phyloP scores from a whole-genome alignment of 768 basidiomycete species.

The Pleurotus ostreatus region DNA sequence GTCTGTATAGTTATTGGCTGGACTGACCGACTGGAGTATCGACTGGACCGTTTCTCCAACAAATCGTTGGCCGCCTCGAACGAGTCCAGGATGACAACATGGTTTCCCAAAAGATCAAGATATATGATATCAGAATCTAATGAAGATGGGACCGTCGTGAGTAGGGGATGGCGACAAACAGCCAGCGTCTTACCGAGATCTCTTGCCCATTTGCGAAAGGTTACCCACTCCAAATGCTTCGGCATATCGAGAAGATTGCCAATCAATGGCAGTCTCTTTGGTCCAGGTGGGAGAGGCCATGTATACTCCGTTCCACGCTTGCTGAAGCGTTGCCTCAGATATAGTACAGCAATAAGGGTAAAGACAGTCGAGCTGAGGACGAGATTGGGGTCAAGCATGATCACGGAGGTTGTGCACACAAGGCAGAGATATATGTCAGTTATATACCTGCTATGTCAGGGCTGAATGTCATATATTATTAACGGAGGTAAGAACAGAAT shows the following conservation, averaged over 20 bases:
- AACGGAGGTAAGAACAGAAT: too few species aligned
- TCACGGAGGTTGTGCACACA: background rate
- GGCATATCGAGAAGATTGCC: conserved; percentile 23
- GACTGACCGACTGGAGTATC: conserved; percentile 8
- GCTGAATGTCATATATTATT: too few species aligned
- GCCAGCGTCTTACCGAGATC: background rate
- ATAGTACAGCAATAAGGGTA: background rate
- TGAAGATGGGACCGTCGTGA: too few species aligned
- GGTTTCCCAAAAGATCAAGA: conserved; percentile 7
- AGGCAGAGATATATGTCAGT: background rate
- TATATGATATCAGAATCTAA: conserved; percentile 9
- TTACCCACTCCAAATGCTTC: conserved; percentile 11
- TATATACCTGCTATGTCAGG: background rate
- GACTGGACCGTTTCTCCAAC: conserved; percentile 12
- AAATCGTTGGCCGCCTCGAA: conserved; percentile 12
- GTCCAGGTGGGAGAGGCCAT: conserved; percentile 20
- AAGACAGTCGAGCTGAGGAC: background rate
- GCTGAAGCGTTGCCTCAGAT: background rate
- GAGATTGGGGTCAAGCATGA: background rate
- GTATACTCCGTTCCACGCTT: background rate
- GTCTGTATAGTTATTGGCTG: background rate
- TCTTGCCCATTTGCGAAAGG: conserved; percentile 7
- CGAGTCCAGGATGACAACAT: conserved; percentile 12
- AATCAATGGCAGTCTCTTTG: conserved; percentile 21
- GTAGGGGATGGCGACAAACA: background rate